phyloP scores from a whole-genome alignment of 2,329 filamentous ascomycete species.

The Ambrosiella cleistominuta region DNA sequence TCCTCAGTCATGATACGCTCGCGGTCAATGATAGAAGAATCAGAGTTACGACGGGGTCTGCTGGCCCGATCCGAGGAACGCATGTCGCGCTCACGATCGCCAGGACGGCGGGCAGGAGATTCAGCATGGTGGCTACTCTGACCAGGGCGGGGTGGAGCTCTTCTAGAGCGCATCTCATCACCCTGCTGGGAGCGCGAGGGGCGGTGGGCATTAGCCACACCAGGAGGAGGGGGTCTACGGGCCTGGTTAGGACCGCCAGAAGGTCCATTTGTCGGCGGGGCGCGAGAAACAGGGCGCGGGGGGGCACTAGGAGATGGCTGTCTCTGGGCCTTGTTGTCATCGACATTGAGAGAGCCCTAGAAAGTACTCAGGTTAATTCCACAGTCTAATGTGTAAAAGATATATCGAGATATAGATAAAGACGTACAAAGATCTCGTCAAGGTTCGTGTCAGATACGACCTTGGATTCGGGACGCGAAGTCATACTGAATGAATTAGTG shows the following conservation, averaged over 20 bases:
- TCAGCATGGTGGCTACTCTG: conserved; percentile 51
- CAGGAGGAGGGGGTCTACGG: conserved; percentile 33
- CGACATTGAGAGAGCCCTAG: conserved; percentile 30
- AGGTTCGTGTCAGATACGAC: conserved; percentile 30
- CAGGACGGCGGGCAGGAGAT: conserved; percentile 33
- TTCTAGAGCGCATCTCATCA: conserved; percentile 23
- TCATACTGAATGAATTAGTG: conserved; percentile 22
- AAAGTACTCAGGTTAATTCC: not conserved
- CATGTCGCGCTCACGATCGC: conserved; percentile 18
- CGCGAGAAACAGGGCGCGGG: conserved; percentile 9
- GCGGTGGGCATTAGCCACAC: conserved; percentile 49
- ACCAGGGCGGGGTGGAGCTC: conserved; percentile 34
- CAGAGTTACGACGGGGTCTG: conserved; percentile 54
- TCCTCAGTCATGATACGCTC: conserved; percentile 43
- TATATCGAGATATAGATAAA: not conserved
- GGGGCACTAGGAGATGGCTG: conserved; percentile 21
- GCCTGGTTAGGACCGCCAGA: conserved; percentile 16
- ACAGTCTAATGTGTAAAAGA: not conserved
- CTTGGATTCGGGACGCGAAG: conserved; percentile 27
- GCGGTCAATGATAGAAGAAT: conserved; percentile 52
- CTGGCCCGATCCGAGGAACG: conserved; percentile 27
- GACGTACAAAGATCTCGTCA: conserved; percentile 62
- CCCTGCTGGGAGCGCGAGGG: conserved; percentile 32
- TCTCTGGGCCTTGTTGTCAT: conserved; percentile 42
- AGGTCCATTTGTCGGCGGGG: conserved; percentile 12